Evolutionary conservation across 23 red algal species (phyloP).

Genomic region (Agarophyton chilense): DNA sequence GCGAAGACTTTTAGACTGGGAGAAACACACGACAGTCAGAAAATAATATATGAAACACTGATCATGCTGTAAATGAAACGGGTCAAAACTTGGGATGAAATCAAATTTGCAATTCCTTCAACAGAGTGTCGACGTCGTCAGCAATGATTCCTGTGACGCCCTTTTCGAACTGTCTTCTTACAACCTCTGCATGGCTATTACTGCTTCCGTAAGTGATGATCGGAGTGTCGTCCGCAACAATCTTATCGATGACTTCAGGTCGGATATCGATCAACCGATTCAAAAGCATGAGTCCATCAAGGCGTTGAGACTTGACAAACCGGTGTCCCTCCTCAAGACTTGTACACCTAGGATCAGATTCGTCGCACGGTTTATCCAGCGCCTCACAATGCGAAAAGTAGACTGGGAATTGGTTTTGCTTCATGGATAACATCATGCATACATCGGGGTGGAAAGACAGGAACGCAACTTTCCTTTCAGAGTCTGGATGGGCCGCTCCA

Average conservation of each 20-base stretch:
- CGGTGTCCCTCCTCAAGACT: constrained; percentile 51
- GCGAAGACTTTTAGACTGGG: too few relatives aligned
- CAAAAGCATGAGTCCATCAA: constrained; percentile 89
- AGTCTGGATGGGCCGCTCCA: background rate
- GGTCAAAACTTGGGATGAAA: background rate
- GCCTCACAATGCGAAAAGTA: constrained; percentile 82
- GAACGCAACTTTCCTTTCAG: constrained; percentile 51
- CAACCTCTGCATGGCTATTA: constrained; percentile 61
- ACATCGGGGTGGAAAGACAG: constrained; percentile 92
- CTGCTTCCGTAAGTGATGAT: constrained; percentile 82
- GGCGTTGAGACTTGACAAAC: constrained; percentile 47
- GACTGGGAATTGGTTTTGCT: constrained; percentile 84
- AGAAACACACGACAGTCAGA: background rate
- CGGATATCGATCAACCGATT: constrained; percentile 59
- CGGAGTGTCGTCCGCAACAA: constrained; percentile 35
- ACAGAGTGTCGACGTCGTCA: constrained; percentile 79
- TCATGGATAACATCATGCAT: constrained; percentile 81
- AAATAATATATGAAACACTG: background rate
- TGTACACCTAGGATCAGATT: constrained; percentile 69
- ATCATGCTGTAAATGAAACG: background rate
- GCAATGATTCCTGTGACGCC: constrained; percentile 92
- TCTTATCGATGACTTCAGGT: background rate
- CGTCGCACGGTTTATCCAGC: constrained; percentile 71
- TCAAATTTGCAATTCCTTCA: constrained; percentile 30
- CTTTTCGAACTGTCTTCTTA: constrained; percentile 53